A percentile compares a stretch with the other conserved stretches of the same genome.
Conservation (phyloP, 768 basidiomycete species). For the Hericium coralloides region DNA sequence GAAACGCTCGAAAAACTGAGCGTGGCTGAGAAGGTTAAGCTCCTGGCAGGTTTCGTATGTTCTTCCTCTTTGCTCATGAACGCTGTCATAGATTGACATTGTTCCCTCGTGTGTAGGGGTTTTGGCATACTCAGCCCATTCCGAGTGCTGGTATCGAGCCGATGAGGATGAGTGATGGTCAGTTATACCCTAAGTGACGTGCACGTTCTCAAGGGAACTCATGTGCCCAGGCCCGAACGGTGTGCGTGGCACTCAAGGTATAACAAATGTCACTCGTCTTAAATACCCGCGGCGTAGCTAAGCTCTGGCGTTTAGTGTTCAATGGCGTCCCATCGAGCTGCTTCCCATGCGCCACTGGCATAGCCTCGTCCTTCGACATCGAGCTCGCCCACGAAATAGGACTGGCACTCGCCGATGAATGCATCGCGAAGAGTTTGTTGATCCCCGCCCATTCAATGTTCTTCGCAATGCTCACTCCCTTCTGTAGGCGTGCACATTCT, state of each 20-base stretch:
- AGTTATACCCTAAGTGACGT: not conserved
- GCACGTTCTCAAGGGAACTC: no score
- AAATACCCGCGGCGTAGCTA: no score
- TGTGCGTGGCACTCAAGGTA: conserved; percentile 37
- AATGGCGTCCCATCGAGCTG: conserved; percentile 48
- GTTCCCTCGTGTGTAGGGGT: conserved; percentile 24
- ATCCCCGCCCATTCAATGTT: not conserved
- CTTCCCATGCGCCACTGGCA: conserved; percentile 47
- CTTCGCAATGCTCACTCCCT: not conserved
- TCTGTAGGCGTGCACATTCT: conserved; percentile 34
- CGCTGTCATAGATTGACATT: not conserved
- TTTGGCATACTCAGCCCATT: conserved; percentile 38
- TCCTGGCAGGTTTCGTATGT: not conserved
- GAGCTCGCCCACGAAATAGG: conserved; percentile 40
- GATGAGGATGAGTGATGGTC: conserved; percentile 40
- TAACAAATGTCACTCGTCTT: no score
- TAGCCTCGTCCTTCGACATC: conserved; percentile 48
- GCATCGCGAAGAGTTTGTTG: conserved; percentile 34
- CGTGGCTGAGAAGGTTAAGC: not conserved
- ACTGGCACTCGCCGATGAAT: conserved; percentile 43
- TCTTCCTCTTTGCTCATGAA: not conserved
- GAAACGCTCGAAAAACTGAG: not conserved
- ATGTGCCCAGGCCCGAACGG: conserved; percentile 44
- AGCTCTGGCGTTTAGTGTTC: conserved; percentile 34
- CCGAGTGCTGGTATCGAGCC: conserved; percentile 32